Evolutionary conservation across 805 yeast species (phyloP).

Genomic region (Helenozyma baotianmanensis): DNA sequence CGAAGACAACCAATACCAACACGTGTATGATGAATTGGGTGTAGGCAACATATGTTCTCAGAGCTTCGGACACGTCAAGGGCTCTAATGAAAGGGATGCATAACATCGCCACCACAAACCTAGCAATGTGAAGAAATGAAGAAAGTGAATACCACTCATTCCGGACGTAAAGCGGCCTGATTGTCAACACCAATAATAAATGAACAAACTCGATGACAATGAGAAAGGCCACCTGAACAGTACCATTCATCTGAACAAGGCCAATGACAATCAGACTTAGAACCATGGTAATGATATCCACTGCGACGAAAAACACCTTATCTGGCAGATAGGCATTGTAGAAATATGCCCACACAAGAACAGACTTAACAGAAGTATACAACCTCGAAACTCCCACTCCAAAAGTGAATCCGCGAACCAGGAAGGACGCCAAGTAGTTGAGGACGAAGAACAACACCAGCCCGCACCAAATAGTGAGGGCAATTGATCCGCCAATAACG

Average conservation of each 20-base stretch:
- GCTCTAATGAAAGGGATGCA: conserved; percentile 40
- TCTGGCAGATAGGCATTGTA: conserved; percentile 44
- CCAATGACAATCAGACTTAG: conserved; percentile 39
- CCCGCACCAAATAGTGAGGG: conserved; percentile 16
- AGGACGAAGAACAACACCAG: conserved; percentile 10
- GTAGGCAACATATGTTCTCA: conserved; percentile 40
- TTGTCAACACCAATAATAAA: conserved; percentile 16
- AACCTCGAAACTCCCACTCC: conserved; percentile 26
- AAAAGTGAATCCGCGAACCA: conserved; percentile 11
- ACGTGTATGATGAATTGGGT: conserved; percentile 40
- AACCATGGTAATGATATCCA: conserved; percentile 31
- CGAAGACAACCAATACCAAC: conserved; percentile 26
- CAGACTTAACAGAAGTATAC: conserved; percentile 45
- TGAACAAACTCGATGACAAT: conserved; percentile 31
- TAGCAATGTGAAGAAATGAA: conserved; percentile 34
- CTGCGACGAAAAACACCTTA: conserved; percentile 31
- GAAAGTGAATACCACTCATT: conserved; percentile 26
- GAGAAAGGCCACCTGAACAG: conserved; percentile 39
- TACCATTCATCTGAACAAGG: conserved; percentile 39
- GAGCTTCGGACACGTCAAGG: conserved; percentile 32
- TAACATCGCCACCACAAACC: conserved; percentile 35
- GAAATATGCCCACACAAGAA: conserved; percentile 43
- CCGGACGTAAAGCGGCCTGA: conserved; percentile 27
- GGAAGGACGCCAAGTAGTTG: conserved; percentile 12
- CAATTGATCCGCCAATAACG: conserved; percentile 28